These are phyloP conservation scores for Obelidium mucronatum DNA, from an alignment of 192 early-diverging fungal species.

Conservation along the genomic window DNA sequence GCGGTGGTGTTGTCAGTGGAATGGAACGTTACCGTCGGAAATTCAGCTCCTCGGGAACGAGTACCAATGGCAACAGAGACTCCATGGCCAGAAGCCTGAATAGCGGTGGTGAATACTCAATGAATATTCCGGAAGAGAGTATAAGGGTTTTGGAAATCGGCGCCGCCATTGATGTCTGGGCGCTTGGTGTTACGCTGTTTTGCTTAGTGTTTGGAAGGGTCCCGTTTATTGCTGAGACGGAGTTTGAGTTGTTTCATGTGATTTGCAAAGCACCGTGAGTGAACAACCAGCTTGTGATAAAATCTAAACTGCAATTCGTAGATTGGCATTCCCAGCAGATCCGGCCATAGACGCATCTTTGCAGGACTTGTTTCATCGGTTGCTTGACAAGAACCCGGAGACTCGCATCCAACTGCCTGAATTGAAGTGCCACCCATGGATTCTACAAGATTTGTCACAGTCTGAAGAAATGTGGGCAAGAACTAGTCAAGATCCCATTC, in stretches of 20 bases:
- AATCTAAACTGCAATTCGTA: slow-evolving; percentile 25
- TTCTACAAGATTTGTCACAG: slow-evolving; percentile 75
- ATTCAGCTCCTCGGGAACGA: neutral
- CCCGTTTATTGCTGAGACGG: slow-evolving; percentile 92
- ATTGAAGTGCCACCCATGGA: slow-evolving; percentile 93
- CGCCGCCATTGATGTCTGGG: slow-evolving; percentile 97
- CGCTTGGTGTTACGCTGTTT: slow-evolving; percentile 95
- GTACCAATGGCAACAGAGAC: neutral
- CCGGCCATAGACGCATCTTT: slow-evolving; percentile 63
- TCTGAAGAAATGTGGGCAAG: neutral
- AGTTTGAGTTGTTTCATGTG: slow-evolving; percentile 95
- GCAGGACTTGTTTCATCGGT: slow-evolving; percentile 72
- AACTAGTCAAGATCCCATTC: slow-evolving; percentile 17
- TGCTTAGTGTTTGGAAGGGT: slow-evolving; percentile 91
- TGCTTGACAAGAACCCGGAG: slow-evolving; percentile 89
- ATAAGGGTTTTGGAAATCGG: slow-evolving; percentile 41
- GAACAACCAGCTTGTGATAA: slow-evolving; percentile 43
- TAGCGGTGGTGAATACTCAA: too few relatives aligned
- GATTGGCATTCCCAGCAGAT: slow-evolving; percentile 54
- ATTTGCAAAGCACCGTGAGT: slow-evolving; percentile 77
- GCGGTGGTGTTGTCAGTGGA: slow-evolving; percentile 11
- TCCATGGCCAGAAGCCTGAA: neutral
- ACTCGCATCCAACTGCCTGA: slow-evolving; percentile 85
- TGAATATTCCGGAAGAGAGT: neutral
- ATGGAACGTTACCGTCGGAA: slow-evolving; percentile 31